Base-by-base conservation (phyloP, 108 stramenopile genomes). In the Fragilariopsis cylindrus region DNA sequence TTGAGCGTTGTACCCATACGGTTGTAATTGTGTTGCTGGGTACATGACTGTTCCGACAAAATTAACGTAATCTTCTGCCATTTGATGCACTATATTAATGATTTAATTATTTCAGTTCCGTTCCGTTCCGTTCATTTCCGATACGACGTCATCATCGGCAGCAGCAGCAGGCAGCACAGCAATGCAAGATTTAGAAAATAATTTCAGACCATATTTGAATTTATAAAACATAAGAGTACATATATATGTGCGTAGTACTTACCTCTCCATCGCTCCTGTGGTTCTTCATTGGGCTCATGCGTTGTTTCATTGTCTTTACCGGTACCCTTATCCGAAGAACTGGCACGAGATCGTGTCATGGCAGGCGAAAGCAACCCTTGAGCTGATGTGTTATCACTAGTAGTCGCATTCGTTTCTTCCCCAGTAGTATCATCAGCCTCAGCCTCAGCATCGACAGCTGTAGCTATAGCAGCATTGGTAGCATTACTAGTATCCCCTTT, bases 41-140 rank as follows among this genome's bases (percentile, higher is more conserved):
- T 68, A 72, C 52, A 88, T 86, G 7, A 91, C 69, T 16, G 73
- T 68, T 7, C 84, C 84, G 7, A 86, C 86, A 39, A 86, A 56
- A 21, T 76, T 74, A 8, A 87, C 81, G 79, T 91, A 91, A 65
- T 91, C 87, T 76, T 91, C 90, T 45, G 87, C 84, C 43, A 91
- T 87, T 80, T 84, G 86, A 71, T 91, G 88, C 15, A 75, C 74
- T 76, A 6, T 68, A 50, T 13, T 30, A 30, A 30, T 30, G 30
- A 30, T 30, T 30, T 30, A 30, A 2, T 30, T 30, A 30, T 15
- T 30, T 63, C 15, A 18, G 46, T 65, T 60, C 30, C 58, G 58
- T 60, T 58, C 8, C 57, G 6, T 7, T 60, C 4, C 21, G 21
- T 1, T 60, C 2, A 30, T 30, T 30, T 54, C 5, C 30, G 40